Base-by-base conservation (phyloP, 495 filamentous ascomycete species). In the Halenospora varia region DNA sequence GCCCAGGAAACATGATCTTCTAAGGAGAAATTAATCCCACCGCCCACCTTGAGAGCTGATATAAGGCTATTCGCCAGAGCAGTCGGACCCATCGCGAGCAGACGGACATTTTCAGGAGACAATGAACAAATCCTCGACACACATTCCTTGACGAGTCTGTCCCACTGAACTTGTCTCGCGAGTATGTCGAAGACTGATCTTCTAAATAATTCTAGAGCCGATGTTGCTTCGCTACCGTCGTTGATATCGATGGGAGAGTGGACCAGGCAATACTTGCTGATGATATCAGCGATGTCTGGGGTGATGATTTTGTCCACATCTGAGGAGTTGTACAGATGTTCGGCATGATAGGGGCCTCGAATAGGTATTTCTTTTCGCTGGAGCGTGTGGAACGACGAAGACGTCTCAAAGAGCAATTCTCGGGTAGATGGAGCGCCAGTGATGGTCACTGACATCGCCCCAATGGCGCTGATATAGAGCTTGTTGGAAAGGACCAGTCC, bases 271-370 rank as follows among this genome's bases (percentile, higher is more conserved):
- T 58, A 45, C 20, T 58, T 45, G n/a, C 22, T 41, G 22, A 62
- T 40, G 3, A 39, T 9, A 23, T 24, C 17, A 29, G 48, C 29
- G 41, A 53, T 57, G 26, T 56, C 49, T 1, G 24, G n/a, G 22
- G 48, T 35, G 19, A 57, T 42, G 23, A 60, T 63, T 24, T 41
- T 48, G 3, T 59, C 61, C 18, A 60, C 44, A 25, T 53, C 52
- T 25, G 20, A 25, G 8, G 15, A 10, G 19, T 73, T 75, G 70
- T 90, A 75, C 11, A 96, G 71, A 68, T 95, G 89, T 0, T 75
- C 63, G 6, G 90, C 89, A 72, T 96, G 91, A 17, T 90, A 95
- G 1, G 90, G 88, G 0, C 86, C 90, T 61, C 88, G 84, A 19
- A 95, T 82, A 0, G 88, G 84, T 44, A 88, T 82, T n/a, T 77